Conservation (phyloP, 768 basidiomycete species). For the Hypholoma sublateritium region DNA sequence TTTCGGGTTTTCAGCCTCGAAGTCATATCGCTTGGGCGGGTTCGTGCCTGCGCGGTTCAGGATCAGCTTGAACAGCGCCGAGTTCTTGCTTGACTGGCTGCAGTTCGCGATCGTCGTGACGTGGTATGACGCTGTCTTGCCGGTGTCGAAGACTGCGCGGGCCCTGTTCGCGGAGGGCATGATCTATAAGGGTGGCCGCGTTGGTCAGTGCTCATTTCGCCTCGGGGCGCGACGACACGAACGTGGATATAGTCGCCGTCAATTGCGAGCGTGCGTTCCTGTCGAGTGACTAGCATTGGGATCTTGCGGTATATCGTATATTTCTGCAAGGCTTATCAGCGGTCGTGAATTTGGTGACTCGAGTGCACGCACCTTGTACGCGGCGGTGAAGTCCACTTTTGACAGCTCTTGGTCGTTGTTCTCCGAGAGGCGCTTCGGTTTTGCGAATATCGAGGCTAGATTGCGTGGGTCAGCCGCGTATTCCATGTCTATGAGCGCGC, state of each 20-base stretch:
- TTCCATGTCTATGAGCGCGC: background rate
- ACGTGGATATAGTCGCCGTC: slow-evolving; percentile 95
- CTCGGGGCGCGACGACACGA: slow-evolving; percentile 17
- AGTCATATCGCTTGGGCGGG: slow-evolving; percentile 82
- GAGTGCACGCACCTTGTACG: slow-evolving; percentile 69
- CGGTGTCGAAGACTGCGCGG: slow-evolving; percentile 83
- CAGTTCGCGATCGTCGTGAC: slow-evolving; percentile 84
- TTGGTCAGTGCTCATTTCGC: background rate
- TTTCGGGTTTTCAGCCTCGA: slow-evolving; percentile 89
- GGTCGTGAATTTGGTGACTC: background rate
- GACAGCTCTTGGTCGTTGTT: slow-evolving; percentile 57
- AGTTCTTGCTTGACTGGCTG: slow-evolving; percentile 78
- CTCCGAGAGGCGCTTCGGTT: slow-evolving; percentile 71
- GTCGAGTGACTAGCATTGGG: slow-evolving; percentile 91
- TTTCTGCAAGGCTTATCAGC: slow-evolving; percentile 49
- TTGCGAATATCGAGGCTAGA: slow-evolving; percentile 80
- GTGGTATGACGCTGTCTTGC: slow-evolving; percentile 90
- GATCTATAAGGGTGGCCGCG: slow-evolving; percentile 68
- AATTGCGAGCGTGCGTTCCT: slow-evolving; percentile 89
- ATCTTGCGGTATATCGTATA: slow-evolving; percentile 92
- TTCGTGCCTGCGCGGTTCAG: slow-evolving; percentile 71
- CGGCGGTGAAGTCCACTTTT: slow-evolving; percentile 73
- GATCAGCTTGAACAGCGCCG: slow-evolving; percentile 88
- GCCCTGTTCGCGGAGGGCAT: slow-evolving; percentile 81
- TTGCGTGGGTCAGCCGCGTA: background rate